phyloP scores from a whole-genome alignment of 495 filamentous ascomycete genomes.

The Entonaema liquescens region DNA sequence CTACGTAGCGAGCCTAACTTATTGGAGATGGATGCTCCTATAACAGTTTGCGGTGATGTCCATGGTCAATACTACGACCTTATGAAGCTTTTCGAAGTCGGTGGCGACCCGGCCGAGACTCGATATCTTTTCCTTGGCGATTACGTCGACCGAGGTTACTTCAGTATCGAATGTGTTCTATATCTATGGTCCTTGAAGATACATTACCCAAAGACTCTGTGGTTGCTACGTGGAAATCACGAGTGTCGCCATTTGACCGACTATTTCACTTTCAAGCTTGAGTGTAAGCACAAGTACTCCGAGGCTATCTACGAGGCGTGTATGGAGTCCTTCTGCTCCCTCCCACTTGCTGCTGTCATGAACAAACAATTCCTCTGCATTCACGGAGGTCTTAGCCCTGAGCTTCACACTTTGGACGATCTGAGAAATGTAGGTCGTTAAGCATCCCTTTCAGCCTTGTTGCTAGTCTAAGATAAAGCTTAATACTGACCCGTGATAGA shows the following conservation, averaged over 20 bases:
- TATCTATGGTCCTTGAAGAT: slow-evolving; percentile 99
- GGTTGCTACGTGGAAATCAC: slow-evolving; percentile 96
- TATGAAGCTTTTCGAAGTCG: slow-evolving; percentile 99
- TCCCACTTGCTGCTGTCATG: slow-evolving; percentile 97
- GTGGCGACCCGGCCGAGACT: slow-evolving; percentile 94
- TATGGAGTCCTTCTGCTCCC: slow-evolving; percentile 95
- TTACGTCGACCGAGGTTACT: slow-evolving; percentile 97
- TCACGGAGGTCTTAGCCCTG: slow-evolving; percentile 93
- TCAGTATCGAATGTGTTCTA: slow-evolving; percentile 98
- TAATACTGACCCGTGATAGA: slow-evolving; percentile 59
- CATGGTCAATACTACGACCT: slow-evolving; percentile 99
- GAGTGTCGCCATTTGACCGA: slow-evolving; percentile 98
- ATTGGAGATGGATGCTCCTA: slow-evolving; percentile 98
- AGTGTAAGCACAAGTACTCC: slow-evolving; percentile 99
- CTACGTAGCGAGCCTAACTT: slow-evolving; percentile 90
- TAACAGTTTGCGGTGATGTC: slow-evolving; percentile 98
- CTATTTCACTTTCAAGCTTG: slow-evolving; percentile 99
- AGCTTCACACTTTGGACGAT: slow-evolving; percentile 94
- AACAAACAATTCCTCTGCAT: slow-evolving; percentile 99
- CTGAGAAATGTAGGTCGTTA: slow-evolving; percentile 74
- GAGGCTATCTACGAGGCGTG: slow-evolving; percentile 97
- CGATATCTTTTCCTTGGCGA: slow-evolving; percentile 96
- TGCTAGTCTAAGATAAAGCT: slow-evolving; percentile 10
- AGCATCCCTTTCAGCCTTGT: neutral
- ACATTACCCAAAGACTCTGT: slow-evolving; percentile 97